A percentile compares a stretch with the other conserved stretches of the same genome.
Evolutionary conservation across 2,329 filamentous ascomycete species (phyloP).

Genomic region (Lecanicillium sp.): DNA sequence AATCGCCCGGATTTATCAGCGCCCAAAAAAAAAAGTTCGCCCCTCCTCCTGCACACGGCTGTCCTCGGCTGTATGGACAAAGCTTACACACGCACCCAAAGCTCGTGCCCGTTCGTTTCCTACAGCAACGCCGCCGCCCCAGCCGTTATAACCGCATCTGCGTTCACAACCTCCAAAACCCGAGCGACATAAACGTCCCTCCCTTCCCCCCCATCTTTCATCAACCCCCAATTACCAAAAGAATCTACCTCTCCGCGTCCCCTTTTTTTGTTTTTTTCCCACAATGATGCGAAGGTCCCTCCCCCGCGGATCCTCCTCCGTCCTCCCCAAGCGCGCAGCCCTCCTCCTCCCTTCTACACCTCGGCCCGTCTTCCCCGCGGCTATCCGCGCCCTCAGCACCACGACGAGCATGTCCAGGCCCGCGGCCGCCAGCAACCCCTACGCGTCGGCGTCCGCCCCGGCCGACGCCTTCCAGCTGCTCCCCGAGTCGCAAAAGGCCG

Average conservation of each 20-base stretch:
- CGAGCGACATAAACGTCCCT: too few species aligned
- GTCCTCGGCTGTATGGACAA: constrained; percentile 5
- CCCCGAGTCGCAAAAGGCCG: constrained; percentile 68
- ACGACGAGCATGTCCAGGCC: constrained; percentile 28
- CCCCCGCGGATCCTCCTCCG: too few species aligned
- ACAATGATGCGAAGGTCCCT: constrained; percentile 14
- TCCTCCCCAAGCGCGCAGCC: constrained; percentile 9
- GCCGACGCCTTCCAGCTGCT: constrained; percentile 84
- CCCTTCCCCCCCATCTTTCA: background rate
- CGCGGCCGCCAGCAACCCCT: constrained; percentile 24
- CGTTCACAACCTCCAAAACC: background rate
- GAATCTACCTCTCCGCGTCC: too few species aligned
- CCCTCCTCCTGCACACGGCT: constrained; percentile 6
- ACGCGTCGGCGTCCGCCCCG: constrained; percentile 30
- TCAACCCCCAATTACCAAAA: too few species aligned
- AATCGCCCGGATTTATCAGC: constrained; percentile 14
- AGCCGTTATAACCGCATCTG: constrained; percentile 10
- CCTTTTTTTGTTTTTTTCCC: background rate
- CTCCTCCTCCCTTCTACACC: constrained; percentile 3
- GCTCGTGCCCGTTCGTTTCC: too few species aligned
- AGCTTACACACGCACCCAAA: too few species aligned
- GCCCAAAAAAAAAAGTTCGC: background rate
- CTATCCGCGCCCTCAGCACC: constrained; percentile 26
- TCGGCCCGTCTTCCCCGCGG: background rate
- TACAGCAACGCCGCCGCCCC: background rate